phyloP scores from a whole-genome alignment of 106 monocot species.

The Dendrobium huoshanense region DNA sequence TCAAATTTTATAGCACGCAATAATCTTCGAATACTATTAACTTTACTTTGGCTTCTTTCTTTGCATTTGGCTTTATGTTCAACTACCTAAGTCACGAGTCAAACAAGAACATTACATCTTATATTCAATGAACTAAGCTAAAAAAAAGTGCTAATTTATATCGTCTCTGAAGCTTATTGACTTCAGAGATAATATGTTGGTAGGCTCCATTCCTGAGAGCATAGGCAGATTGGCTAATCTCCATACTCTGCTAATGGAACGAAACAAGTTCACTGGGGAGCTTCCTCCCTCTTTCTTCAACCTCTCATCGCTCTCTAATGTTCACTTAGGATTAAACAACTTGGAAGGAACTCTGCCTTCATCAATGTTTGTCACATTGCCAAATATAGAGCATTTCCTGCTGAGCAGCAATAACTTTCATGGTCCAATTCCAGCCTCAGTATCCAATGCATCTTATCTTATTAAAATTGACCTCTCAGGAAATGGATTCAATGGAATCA shows the following conservation, averaged over 20 bases:
- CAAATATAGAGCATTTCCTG: neutral
- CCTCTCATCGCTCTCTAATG: constrained; percentile 2
- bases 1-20: too few relatives aligned
- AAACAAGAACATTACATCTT: too few relatives aligned
- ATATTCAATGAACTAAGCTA: too few relatives aligned
- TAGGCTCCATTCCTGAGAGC: too few relatives aligned
- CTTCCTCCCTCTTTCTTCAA: constrained; percentile 15
- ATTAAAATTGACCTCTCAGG: neutral
- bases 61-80: too few relatives aligned
- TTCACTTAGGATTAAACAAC: neutral
- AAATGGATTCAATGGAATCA: constrained; percentile 6
- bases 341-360: constrained; percentile 6
- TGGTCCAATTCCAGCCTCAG: constrained; percentile 17
- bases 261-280: constrained; percentile 8
- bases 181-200: too few relatives aligned
- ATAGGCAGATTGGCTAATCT: too few relatives aligned
- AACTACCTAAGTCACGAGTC: too few relatives aligned
- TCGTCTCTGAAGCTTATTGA: too few relatives aligned
- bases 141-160: too few relatives aligned
- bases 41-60: too few relatives aligned
- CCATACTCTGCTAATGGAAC: neutral
- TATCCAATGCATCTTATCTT: constrained; percentile 17
- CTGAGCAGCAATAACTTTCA: constrained; percentile 3
- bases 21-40: too few relatives aligned
- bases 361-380: neutral